Evolutionary conservation across 805 yeast genomes (phyloP), one percentile per base, ranked within the genome.

Genomic region (Schwanniomyces vanrijiae): DNA sequence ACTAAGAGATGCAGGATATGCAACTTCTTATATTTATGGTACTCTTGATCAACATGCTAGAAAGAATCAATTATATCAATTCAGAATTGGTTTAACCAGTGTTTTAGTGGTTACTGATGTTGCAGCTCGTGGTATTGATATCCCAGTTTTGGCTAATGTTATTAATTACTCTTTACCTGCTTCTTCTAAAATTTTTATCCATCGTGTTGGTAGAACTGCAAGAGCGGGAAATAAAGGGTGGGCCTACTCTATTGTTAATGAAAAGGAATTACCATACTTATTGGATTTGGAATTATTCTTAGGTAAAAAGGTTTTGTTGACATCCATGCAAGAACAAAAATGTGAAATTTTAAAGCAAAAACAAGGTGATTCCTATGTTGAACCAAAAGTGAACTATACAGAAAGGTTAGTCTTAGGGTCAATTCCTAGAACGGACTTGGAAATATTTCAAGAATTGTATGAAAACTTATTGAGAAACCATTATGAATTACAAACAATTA

Each of bases 141-240:
- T 94, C 54, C 99, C 99, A 0, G 84, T 94, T 47, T 78, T 94
- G 61, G 96, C 98, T 5, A 91, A 95, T 61, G 99, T 94, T 44
- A 79, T 94, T 55, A 94, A 94, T 65, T 94, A 81, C 66, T 83
- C 96, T 1, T 75, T 94, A 50, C 98, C 98, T 9, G 86, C 90
- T 1, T 85, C 95, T 1, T 90, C 97, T 3, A 94, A 95, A 67
- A 87, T 92, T 49, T 94, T 94, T 67, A 81, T 94, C 46, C 99
- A 94, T 69, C 83, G 99, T 71, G 98, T 94, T 40, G 99, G 99
- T 66, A 85, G 99, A 78, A 94, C 99, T 40, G 99, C 99, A 9
- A 87, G 99, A 78, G 99, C 99, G 7, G 99, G 99, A 64, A 86
- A 90, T 64, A 83, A 80, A 56, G 99, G 99, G 62, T 90, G 97